Evolutionary conservation across 169 alveolate species (phyloP), one percentile per base, ranked within the genome.

Genomic region (Cryptosporidium bovis): DNA sequence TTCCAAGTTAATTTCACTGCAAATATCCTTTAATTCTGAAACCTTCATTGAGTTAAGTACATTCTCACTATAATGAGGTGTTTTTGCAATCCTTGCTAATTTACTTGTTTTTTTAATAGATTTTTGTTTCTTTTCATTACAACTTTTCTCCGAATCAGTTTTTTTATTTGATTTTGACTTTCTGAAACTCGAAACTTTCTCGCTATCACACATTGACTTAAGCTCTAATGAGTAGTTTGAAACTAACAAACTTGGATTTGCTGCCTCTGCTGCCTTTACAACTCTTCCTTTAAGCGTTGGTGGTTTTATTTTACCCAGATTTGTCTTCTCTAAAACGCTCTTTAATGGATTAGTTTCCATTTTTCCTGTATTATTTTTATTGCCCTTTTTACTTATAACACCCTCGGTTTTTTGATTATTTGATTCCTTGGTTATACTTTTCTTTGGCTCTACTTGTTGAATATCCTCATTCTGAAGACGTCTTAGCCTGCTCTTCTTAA

Each of bases 231-330:
- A 20, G 48, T 50, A 29, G 40, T 48, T 66, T 40, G 48, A 8
- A 40, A 8, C 48, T 6, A 40, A 8, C 48, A 40, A 40, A 5
- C 56, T 66, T 7, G 87, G 87, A 77, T 13, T 77, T 77, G 71
- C 71, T 29, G 87, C 87, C 18, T 77, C 65, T 10, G 87, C 87
- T 15, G 87, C 87, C 36, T 62, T 77, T 27, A 77, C 71, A 58
- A 77, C 71, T 20, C 71, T 68, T 4, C 62, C 51, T 16, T 64
- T 56, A 7, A 77, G 50, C 31, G 40, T 29, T 12, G 87, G 87
- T 10, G 60, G 40, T 50, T 64, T 77, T 62, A 77, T n/a, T 44
- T 64, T 77, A 24, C 87, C 87, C 77, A 77, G 40, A 62, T 77
- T 77, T 1, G 87, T 77, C 51, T 40, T 77, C 7, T 64, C 60